Evolutionary conservation across 179 eudicot genomes (phyloP), one percentile per base, ranked within the genome.

Genomic region (Carnegiea gigantea): DNA sequence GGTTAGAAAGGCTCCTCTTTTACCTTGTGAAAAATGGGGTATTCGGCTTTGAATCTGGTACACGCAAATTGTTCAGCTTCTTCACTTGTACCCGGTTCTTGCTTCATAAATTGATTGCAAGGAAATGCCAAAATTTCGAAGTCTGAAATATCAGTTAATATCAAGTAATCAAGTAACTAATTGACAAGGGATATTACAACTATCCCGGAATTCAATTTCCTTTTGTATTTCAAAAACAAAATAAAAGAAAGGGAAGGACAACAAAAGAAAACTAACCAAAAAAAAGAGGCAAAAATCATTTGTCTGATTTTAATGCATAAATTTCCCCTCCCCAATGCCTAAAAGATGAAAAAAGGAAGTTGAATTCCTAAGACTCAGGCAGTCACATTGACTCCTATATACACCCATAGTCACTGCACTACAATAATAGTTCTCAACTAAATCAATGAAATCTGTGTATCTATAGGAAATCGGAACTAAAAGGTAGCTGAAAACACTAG

Each of bases 121-220:
- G 98, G 98, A 81, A 94, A 94, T 74, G 94, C 98, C 91, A 94
- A 90, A 44, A 94, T 80, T 90, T 93, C 97, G 74, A 94, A 89
- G 77, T 87, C 98, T 94, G 81, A 80, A 57, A 82, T 17, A 40
- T 40, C 14, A 73, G 6, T 30, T n/a, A 51, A 46, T 20, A 80
- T 28, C 65, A 57, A 57, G n/a, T 18, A 57, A 57, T 62, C 68
- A 62, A 62, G 30, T 30, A 74, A 70, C n/a, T 20, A 78, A 40
- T 17, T 28, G n/a, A 76, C 43, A 40, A 75, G 1, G 11, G 1
- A 62, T n/a, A 11, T 3, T n/a, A 1, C 2, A n/a, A 62, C 18
- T n/a, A 23, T 57, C n/a, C 62, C 0, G 1, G 62, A 57, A 21
- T 57, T 57, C 62, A 57, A 57, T 48, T 3, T n/a, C 62, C 8